These are phyloP conservation scores for Gardenia jasminoides DNA, from an alignment of 257 asterid genomes.

Conservation along the genomic window DNA sequence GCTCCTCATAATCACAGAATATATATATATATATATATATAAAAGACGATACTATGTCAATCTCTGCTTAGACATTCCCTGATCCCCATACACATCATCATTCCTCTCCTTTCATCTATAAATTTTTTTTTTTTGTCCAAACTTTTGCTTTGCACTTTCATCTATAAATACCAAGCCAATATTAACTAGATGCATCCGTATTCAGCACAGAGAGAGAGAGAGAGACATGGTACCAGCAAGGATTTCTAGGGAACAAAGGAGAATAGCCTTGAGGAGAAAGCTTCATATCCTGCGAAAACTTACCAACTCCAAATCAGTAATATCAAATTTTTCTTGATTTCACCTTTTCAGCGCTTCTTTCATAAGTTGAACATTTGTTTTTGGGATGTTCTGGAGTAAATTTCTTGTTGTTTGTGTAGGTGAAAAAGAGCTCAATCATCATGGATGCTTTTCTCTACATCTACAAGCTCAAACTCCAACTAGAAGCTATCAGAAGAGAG, in stretches of 20 bases:
- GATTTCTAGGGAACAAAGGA: slow-evolving; percentile 33
- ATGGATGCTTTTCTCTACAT: slow-evolving; percentile 65
- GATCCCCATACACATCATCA: slow-evolving; percentile 33
- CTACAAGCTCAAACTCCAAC: slow-evolving; percentile 58
- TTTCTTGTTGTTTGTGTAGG: slow-evolving; percentile 31
- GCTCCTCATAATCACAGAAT: background rate
- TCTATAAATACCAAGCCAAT: slow-evolving; percentile 37
- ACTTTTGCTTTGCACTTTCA: too few relatives aligned
- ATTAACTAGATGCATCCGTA: slow-evolving; percentile 11
- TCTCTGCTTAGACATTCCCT: slow-evolving; percentile 51
- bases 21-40: background rate
- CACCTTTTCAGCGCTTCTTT: background rate
- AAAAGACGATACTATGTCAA: background rate
- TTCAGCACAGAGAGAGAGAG: background rate
- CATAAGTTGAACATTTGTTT: background rate
- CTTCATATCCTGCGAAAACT: slow-evolving; percentile 51
- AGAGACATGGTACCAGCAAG: slow-evolving; percentile 37
- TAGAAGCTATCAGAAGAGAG: slow-evolving; percentile 63
- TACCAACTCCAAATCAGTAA: slow-evolving; percentile 73
- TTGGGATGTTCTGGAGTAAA: background rate
- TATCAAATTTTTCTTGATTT: background rate
- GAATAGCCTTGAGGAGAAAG: slow-evolving; percentile 47
- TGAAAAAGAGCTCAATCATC: slow-evolving; percentile 54
- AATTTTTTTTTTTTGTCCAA: too few relatives aligned
- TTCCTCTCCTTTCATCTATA: slow-evolving; percentile 34